Base-by-base conservation (phyloP, 2,329 filamentous ascomycete genomes). In the Drechslera avenae region DNA sequence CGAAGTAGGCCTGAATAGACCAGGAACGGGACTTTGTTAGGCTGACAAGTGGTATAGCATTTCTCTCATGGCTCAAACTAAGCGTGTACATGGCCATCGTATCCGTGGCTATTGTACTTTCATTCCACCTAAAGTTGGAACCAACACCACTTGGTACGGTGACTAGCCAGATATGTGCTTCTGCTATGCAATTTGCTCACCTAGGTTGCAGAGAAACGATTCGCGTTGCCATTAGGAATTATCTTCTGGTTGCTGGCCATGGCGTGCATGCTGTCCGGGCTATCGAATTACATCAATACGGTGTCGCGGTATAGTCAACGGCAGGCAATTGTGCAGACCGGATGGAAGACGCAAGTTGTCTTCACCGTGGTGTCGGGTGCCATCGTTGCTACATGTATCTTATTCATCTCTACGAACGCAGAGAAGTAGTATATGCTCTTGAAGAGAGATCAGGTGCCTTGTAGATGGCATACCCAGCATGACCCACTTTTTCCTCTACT, bases 21-120 rank as follows among this genome's bases (percentile, higher is more conserved):
- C 18, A 3, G 18, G 18, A 21, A 36, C 13, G 14, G 19, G 2
- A 13, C 4, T 14, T 40, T 2, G 1, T 9, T 7, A 5, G 13
- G 13, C 47, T 68, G 35, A 67, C n/a, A 1, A 13, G n/a, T 2
- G 4, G 0, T 16, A 17, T 47, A 79, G 76, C 84, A 0, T 97
- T 97, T 69, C 86, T 97, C 21, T 94, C 93, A 2, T 97, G 94
- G 82, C 84, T 97, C 16, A 86, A 92, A 3, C 83, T 97, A 2
- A 87, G 89, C 26, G 84, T 96, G 63, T 96, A 96, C 77, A 92
- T 97, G 83, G 86, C 91, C 58, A 81, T 99, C 43, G 91, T 97
- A 7, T 85, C 90, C 21, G 84, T 96, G 26, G 93, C 94, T 42
- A 96, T 99, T 60, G 86, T 96, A 8, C 81, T 97, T 42, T 96